phyloP scores from a whole-genome alignment of 169 alveolate species.

The Eimeria tenella region DNA sequence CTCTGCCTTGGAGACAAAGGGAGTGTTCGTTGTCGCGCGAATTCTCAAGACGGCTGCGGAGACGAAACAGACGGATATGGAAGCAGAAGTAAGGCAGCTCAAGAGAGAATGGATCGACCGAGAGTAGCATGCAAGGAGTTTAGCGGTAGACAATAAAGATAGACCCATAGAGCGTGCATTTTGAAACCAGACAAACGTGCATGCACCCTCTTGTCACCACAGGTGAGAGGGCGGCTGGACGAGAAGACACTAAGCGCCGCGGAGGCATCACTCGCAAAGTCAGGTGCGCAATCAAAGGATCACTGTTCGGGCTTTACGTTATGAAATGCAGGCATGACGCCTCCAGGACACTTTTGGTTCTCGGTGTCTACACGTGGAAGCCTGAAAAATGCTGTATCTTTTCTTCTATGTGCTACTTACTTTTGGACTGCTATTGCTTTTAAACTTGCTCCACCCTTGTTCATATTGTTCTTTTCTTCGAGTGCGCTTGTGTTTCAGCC shows the following conservation, averaged over 20 bases:
- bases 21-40: slow-evolving; percentile 2
- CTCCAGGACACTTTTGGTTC: no score
- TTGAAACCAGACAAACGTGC: neutral
- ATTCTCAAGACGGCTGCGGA: slow-evolving; percentile 24
- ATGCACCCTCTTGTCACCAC: neutral
- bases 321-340: no score
- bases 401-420: no score
- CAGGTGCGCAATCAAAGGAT: neutral
- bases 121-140: no score
- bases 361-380: no score
- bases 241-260: neutral
- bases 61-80: neutral
- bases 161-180: no score
- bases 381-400: no score
- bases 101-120: neutral
- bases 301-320: neutral
- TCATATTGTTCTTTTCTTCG: no score
- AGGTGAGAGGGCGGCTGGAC: neutral
- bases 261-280: neutral
- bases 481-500: no score
- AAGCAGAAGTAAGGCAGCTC: neutral
- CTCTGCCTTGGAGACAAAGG: neutral
- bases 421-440: no score
- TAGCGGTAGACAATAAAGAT: no score
- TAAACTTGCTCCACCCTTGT: no score